Conservation (phyloP, 2,329 filamentous ascomycete species). For the Coleophoma crateriformis region DNA sequence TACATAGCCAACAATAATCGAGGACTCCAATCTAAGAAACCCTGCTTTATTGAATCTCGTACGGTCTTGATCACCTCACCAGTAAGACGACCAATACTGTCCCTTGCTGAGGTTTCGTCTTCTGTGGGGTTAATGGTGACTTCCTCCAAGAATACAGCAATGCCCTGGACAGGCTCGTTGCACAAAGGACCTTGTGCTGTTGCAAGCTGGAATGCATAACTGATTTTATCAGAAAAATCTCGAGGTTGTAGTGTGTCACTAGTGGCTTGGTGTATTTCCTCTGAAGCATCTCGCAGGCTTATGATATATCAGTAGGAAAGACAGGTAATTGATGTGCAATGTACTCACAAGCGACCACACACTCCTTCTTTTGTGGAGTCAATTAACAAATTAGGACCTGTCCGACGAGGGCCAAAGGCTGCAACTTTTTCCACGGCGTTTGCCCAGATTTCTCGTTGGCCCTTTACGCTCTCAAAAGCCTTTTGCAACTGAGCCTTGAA, state of each 20-base stretch:
- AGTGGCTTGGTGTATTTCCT: slow-evolving; percentile 26
- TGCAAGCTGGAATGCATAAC: slow-evolving; percentile 90
- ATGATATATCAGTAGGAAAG: slow-evolving; percentile 8
- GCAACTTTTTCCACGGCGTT: slow-evolving; percentile 73
- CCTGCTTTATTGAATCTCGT: slow-evolving; percentile 75
- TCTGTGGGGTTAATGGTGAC: slow-evolving; percentile 56
- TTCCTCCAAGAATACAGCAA: slow-evolving; percentile 86
- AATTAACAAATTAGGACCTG: slow-evolving; percentile 84
- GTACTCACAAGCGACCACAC: slow-evolving; percentile 62
- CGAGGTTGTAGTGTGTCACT: slow-evolving; percentile 49
- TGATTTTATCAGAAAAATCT: slow-evolving; percentile 84
- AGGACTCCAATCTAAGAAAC: slow-evolving; percentile 92
- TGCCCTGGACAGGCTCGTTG: slow-evolving; percentile 86
- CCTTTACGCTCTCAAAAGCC: slow-evolving; percentile 66
- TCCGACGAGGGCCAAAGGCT: slow-evolving; percentile 82
- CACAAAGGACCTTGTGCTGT: slow-evolving; percentile 87
- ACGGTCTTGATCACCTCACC: slow-evolving; percentile 90
- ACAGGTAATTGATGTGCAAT: background rate
- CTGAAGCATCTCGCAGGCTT: slow-evolving; percentile 20
- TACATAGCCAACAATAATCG: slow-evolving; percentile 98
- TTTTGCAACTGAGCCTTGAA: slow-evolving; percentile 68
- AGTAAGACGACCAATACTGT: slow-evolving; percentile 74
- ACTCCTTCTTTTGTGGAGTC: slow-evolving; percentile 71
- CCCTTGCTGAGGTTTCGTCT: slow-evolving; percentile 47
- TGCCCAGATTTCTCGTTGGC: slow-evolving; percentile 71